Evolutionary conservation across 768 basidiomycete species (phyloP), one percentile per base, ranked within the genome.

Genomic region (Goffeauzyma gilvescens): DNA sequence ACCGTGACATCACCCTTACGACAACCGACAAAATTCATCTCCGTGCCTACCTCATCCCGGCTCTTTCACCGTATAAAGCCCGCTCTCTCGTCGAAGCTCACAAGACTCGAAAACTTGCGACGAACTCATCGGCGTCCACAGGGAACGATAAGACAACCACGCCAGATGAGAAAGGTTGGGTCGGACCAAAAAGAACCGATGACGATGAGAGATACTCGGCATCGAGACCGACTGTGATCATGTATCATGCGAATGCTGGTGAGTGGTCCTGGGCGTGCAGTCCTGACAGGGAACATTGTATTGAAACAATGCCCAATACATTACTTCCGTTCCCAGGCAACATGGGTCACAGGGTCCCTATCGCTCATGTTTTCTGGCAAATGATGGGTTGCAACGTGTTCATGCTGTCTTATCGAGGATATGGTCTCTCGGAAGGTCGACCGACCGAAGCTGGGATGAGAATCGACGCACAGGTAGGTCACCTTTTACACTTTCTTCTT

Each of bases 361-460:
- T 93, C 21, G 89, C 81, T 0, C 72, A 73, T 38, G 72, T 84
- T 25, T 90, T 95, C 58, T 82, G 72, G 56, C 64, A 74, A 35
- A 74, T 75, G 55, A 76, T 85, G 75, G 71, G 82, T 13, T 93
- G 86, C 62, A 95, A 96, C 57, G 85, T 93, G 3, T 67, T 96
- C 30, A 85, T 95, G 79, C 66, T 90, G 46, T 86, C 81, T 36
- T 98, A 98, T 58, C 68, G 90, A 55, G 87, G 87, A 81, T 96
- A 96, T 56, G 90, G 89, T 2, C 71, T 67, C 21, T 87, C 83
- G 0, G 81, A 87, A 52, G 90, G 90, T 2, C 71, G 71, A 1
- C 83, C 87, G 1, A 83, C 78, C 14, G 85, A 93, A 61, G 72
- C 75, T 61, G 84, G 86, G 26, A 67, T 93, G 27, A 72, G 74